Percentiles rank a stretch among this genome's conserved stretches.
phyloP scores from a whole-genome alignment of 2,329 filamentous ascomycete genomes.

The Colletotrichum lini region DNA sequence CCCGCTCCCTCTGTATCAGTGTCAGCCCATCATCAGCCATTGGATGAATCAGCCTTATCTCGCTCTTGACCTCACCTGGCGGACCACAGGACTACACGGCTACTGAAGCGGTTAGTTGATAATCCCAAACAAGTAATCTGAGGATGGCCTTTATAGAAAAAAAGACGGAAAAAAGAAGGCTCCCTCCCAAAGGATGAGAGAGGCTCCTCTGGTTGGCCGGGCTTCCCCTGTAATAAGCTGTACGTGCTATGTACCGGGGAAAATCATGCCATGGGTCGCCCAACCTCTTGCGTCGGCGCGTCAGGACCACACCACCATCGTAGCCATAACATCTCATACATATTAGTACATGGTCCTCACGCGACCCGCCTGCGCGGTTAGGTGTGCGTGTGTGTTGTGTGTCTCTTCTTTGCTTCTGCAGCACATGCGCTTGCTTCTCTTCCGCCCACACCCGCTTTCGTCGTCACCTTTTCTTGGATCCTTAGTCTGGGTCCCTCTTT shows the following conservation, averaged over 20 bases:
- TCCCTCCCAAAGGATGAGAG: constrained; percentile 10
- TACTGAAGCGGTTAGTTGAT: background rate
- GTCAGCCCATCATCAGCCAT: background rate
- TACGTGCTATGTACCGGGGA: constrained; percentile 8
- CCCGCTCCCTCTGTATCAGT: constrained; percentile 1
- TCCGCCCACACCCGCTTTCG: background rate
- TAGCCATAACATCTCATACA: constrained; percentile 43
- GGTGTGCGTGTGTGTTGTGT: background rate
- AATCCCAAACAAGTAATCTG: constrained; percentile 22
- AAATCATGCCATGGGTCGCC: constrained; percentile 40
- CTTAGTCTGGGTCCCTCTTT: constrained; percentile 9
- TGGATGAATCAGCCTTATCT: constrained; percentile 1
- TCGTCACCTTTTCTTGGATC: background rate
- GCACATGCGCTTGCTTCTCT: constrained; percentile 23
- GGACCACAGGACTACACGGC: constrained; percentile 9
- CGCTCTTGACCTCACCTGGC: background rate
- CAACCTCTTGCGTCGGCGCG: constrained; percentile 38
- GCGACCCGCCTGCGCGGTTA: constrained; percentile 31
- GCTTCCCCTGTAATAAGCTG: constrained; percentile 33
- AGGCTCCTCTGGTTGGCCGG: constrained; percentile 32
- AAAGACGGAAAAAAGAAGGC: constrained; percentile 19
- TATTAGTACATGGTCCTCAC: constrained; percentile 31
- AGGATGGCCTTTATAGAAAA: constrained; percentile 34
- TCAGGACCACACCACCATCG: constrained; percentile 43
- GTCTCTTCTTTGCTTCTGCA: constrained; percentile 26